These are phyloP conservation scores for Xylariomycetidae sp. DNA, from an alignment of 2,329 filamentous ascomycete species.

Conservation along the genomic window DNA sequence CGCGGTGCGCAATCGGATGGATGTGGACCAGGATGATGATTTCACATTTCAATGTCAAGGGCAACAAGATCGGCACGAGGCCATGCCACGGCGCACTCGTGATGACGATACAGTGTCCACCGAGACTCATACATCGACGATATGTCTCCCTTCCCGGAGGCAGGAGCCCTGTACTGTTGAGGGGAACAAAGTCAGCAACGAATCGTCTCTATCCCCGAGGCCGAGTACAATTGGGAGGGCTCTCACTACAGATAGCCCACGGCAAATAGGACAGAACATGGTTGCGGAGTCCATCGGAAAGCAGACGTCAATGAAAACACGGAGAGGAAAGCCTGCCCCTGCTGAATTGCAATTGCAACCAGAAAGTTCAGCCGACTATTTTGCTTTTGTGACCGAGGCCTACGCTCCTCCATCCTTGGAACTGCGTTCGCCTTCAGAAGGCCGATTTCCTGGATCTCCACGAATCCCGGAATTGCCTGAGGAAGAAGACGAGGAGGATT, in stretches of 20 bases:
- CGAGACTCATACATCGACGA: conserved; percentile 20
- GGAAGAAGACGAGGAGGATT: conserved; percentile 14
- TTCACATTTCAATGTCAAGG: too few relatives aligned
- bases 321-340: too few relatives aligned
- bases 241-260: not conserved
- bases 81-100: conserved; percentile 3
- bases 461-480: conserved; percentile 17
- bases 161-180: conserved; percentile 9
- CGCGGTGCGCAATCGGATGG: not conserved
- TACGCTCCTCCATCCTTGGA: conserved; percentile 25
- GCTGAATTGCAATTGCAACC: too few relatives aligned
- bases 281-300: too few relatives aligned
- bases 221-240: conserved; percentile 11
- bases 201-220: conserved; percentile 10
- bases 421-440: conserved; percentile 16
- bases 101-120: conserved; percentile 20
- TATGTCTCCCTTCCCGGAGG: conserved; percentile 16
- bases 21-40: conserved; percentile 5
- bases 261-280: not conserved
- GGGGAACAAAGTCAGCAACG: conserved; percentile 6
- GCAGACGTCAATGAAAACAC: too few relatives aligned
- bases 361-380: conserved; percentile 24
- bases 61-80: conserved; percentile 4
- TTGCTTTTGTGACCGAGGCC: conserved; percentile 24
- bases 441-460: conserved; percentile 14